Base-by-base conservation (phyloP, 2,329 filamentous ascomycete species). In the Parastagonospora avenae region DNA sequence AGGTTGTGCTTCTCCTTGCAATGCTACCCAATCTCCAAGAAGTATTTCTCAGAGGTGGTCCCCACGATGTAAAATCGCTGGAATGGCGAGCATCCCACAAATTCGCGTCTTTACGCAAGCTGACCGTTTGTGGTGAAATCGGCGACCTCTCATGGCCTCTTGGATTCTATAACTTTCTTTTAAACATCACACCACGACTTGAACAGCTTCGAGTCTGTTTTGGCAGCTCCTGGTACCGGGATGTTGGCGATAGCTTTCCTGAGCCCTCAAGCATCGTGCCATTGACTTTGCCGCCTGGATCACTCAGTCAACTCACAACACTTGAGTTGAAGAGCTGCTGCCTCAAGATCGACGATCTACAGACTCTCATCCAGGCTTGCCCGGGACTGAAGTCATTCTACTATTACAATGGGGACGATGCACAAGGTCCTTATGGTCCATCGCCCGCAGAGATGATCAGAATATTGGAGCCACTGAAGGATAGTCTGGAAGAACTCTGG, bases 1-100 rank as follows among this genome's bases (percentile, higher is more conserved):
- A 32, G 11, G 42, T 39, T 11, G 37, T 52, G 7, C 48, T 55
- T 11, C 36, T 55, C 3, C 29, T 55, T n/a, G 44, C 44, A 10
- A n/a, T 52, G 4, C 41, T 55, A 10, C 41, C 52, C 12, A 48
- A 52, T 27, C 6, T 52, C 6, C 15, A 35, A 4, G 37, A 47
- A 9, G 28, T 47, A 4, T 35, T 40, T 28, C 11, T 47, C 7
- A 29, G 37, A n/a, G 36, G 37, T 10, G 10, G 15, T 6, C 16
- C 29, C 4, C 12, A 28, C 10, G n/a, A 27, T 8, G 6, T 14
- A 15, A 30, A 24, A 14, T 11, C 33, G 9, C 30, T 48, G 31
- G 31, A 10, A 9, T 48, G 46, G 46, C 39, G 24, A 15, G 14
- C 39, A 9, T 15, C 40, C 4, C 46, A 48, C 24, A 31, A 27